Evolutionary conservation across 2,329 filamentous ascomycete genomes (phyloP), one percentile per base, ranked within the genome.

Genomic region (Pleochaeta shiraiana): DNA sequence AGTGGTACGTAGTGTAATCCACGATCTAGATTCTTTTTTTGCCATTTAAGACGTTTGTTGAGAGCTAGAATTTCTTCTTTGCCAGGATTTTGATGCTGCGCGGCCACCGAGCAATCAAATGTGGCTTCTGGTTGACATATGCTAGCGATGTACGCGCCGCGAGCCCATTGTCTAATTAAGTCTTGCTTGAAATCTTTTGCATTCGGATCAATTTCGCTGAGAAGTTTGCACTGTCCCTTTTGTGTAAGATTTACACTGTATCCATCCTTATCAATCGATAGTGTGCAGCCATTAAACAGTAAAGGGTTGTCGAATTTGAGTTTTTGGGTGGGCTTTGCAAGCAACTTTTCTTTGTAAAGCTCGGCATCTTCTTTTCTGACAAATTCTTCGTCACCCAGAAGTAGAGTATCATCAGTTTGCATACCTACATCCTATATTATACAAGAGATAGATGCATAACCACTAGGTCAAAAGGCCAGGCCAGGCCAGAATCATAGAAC

Each of bases 351-450:
- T 37, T 61, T 63, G 11, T 34, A 14, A 34, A 65, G 57, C 31
- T 62, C 43, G 33, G 30, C 14, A 12, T 30, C 39, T 24, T 65
- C 57, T 31, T 28, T 33, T 12, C 26, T 14, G n/a, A 60, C 33
- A 30, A 65, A 65, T 34, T 50, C n/a, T 14, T 62, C 24, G 30
- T 65, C 57, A 14, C 57, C 64, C 30, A 63, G 28, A 37, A 65
- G 26, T 26, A 63, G 55, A 24, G 57, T 65, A 55, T 63, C 64
- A 33, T 65, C 55, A 28, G 55, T 65, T 45, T 65, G 64, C 33
- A 65, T 33, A n/a, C 64, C 64, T 30, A 65, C 57, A 47, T n/a
- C n/a, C n/a, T n/a, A n/a, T n/a, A n/a, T n/a, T n/a, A n/a, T n/a
- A n/a, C n/a, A n/a, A n/a, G n/a, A n/a, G n/a, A n/a, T n/a, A n/a